Evolutionary conservation across 495 filamentous ascomycete genomes (phyloP), one percentile per base, ranked within the genome.

Genomic region (Hypoxylon crocopeplum): DNA sequence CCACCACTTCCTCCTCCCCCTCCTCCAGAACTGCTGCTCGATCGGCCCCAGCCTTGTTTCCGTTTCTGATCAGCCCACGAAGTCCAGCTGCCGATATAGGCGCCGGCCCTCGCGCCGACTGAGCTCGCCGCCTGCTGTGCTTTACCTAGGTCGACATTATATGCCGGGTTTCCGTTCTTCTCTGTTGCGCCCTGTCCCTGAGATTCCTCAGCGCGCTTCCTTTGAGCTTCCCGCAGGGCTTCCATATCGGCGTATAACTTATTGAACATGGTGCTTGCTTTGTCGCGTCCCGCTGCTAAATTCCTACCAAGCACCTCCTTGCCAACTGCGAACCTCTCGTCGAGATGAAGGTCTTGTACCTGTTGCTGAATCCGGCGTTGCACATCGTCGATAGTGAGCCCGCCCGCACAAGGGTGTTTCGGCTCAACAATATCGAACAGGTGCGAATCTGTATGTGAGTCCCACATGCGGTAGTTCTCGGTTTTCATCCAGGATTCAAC

Each of bases 51-150:
- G 6, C 84, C 81, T 32, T 75, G 77, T 66, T 88, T 91, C 40
- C 88, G 79, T 75, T 95, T 96, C 74, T 98, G 93, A 22, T 85
- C 86, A 5, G 93, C 93, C 94, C 94, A 98, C 1, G 84, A 76
- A n/a, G 92, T 87, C 95, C 95, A 98, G 20, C 91, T 95, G 42
- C 88, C 92, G 40, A 98, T 79, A 64, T 97, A 98, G 4, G 93
- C 88, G 13, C 91, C 83, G 7, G 93, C 93, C 58, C 87, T 88
- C 59, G 86, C 82, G 7, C 87, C 76, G 0, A 89, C 89, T 1
- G 85, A 85, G 50, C 79, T 81, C 11, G 86, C 82, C 4, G 86
- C 81, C 40, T 87, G 84, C 71, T 91, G 88, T 0, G 88, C 84
- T 60, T 87, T 83, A 7, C 76, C 73, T 10, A 86, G 66, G 59